These are phyloP conservation scores for Ephemerocybe angulata DNA, from an alignment of 768 basidiomycete species.

Conservation along the genomic window DNA sequence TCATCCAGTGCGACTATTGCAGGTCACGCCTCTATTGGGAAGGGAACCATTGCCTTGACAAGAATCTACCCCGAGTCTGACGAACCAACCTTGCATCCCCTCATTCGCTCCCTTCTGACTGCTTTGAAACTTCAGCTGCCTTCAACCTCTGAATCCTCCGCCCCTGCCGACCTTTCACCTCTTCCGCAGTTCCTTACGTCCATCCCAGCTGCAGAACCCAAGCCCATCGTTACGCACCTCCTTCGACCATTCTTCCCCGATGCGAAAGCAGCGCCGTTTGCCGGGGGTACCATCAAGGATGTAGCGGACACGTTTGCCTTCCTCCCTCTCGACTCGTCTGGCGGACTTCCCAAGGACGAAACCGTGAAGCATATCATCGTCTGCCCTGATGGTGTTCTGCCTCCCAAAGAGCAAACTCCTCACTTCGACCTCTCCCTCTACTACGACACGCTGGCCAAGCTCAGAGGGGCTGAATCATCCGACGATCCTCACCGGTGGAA, in stretches of 20 bases:
- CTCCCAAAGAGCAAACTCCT: slow-evolving; percentile 56
- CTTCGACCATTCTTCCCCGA: slow-evolving; percentile 26
- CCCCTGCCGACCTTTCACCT: slow-evolving; percentile 46
- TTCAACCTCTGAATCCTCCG: slow-evolving; percentile 15
- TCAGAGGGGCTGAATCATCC: slow-evolving; percentile 20
- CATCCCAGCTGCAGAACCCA: slow-evolving; percentile 32
- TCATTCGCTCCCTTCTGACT: slow-evolving; percentile 32
- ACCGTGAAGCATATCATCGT: slow-evolving; percentile 54
- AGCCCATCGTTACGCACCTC: slow-evolving; percentile 35
- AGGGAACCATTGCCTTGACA: slow-evolving; percentile 11
- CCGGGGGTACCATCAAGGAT: slow-evolving; percentile 47
- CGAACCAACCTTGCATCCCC: slow-evolving; percentile 6
- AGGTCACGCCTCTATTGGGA: slow-evolving; percentile 17
- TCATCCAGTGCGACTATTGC: background rate
- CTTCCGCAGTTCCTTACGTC: slow-evolving; percentile 57
- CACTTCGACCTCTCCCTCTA: slow-evolving; percentile 66
- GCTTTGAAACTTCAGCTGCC: slow-evolving; percentile 38
- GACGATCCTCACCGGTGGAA: slow-evolving; percentile 37
- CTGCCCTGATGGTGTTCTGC: slow-evolving; percentile 44
- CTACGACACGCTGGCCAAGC: slow-evolving; percentile 46
- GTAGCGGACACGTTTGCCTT: slow-evolving; percentile 70
- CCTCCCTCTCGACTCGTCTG: slow-evolving; percentile 34
- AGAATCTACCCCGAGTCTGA: background rate
- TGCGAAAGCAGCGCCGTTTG: slow-evolving; percentile 7
- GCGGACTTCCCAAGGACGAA: slow-evolving; percentile 29